These are phyloP conservation scores for Tremella mesenterica DNA, from an alignment of 768 basidiomycete genomes.

Conservation along the genomic window DNA sequence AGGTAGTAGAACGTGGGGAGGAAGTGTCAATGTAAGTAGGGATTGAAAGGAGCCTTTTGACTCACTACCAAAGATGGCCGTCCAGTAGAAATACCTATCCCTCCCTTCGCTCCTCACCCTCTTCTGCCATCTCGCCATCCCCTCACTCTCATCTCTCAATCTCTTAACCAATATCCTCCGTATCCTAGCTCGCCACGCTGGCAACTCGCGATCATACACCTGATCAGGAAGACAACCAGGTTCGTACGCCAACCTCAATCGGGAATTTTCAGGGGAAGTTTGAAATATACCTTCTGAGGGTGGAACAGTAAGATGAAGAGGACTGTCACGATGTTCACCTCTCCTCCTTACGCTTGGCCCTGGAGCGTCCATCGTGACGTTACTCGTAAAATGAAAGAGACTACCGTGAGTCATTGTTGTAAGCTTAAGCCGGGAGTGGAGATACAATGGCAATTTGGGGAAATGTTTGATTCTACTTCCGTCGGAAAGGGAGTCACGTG, in stretches of 20 bases:
- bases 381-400: too few relatives aligned
- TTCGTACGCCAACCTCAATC: slow-evolving; percentile 26
- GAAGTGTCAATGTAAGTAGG: background rate
- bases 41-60: too few relatives aligned
- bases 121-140: slow-evolving; percentile 37
- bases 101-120: slow-evolving; percentile 27
- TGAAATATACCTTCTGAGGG: slow-evolving; percentile 16
- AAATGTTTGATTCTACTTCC: too few relatives aligned
- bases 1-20: background rate
- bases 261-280: slow-evolving; percentile 18
- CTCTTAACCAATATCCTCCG: slow-evolving; percentile 25
- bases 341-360: too few relatives aligned
- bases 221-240: slow-evolving; percentile 42
- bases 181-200: slow-evolving; percentile 30
- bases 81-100: slow-evolving; percentile 44
- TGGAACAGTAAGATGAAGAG: background rate
- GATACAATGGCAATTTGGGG: too few relatives aligned
- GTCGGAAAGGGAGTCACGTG: too few relatives aligned
- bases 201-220: slow-evolving; percentile 35
- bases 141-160: slow-evolving; percentile 31
- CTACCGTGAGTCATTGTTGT: too few relatives aligned
- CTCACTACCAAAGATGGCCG: slow-evolving; percentile 44
- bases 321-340: too few relatives aligned
- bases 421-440: too few relatives aligned
- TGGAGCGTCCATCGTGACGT: too few relatives aligned